These are phyloP conservation scores for Ophiostoma novo-ulmi DNA, from an alignment of 2,329 filamentous ascomycete species.

Conservation along the genomic window DNA sequence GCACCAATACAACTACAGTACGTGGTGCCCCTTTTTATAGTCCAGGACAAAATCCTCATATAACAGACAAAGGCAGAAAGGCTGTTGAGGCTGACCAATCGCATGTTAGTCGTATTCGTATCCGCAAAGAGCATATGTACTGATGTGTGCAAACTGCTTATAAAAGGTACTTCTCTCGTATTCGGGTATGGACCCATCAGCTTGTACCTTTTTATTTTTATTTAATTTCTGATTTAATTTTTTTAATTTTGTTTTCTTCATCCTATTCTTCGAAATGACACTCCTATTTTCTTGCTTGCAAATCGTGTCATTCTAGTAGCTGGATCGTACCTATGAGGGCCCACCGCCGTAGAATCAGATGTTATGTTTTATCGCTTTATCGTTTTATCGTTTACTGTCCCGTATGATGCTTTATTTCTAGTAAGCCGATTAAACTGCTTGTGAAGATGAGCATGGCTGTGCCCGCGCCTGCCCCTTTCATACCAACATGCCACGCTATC, in stretches of 20 bases:
- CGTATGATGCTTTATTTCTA: too few species aligned
- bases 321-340: slow-evolving; percentile 12
- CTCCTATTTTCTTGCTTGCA: slow-evolving; percentile 8
- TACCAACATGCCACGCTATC: neutral
- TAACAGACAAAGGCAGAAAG: neutral
- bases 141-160: neutral
- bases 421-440: too few species aligned
- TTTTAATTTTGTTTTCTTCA: neutral
- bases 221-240: neutral
- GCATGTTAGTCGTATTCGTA: slow-evolving; percentile 25
- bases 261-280: slow-evolving; percentile 11
- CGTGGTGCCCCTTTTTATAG: slow-evolving; percentile 14
- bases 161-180: neutral
- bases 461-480: neutral
- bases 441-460: neutral
- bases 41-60: slow-evolving; percentile 5
- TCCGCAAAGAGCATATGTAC: slow-evolving; percentile 21
- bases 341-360: neutral
- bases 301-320: slow-evolving; percentile 18
- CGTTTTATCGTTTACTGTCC: neutral
- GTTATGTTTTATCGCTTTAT: neutral
- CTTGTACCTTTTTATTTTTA: neutral
- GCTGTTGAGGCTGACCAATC: slow-evolving; percentile 20
- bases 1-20: neutral
- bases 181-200: neutral